These are phyloP conservation scores for Ogataea dorogensis DNA, from an alignment of 805 yeast species.

Conservation along the genomic window DNA sequence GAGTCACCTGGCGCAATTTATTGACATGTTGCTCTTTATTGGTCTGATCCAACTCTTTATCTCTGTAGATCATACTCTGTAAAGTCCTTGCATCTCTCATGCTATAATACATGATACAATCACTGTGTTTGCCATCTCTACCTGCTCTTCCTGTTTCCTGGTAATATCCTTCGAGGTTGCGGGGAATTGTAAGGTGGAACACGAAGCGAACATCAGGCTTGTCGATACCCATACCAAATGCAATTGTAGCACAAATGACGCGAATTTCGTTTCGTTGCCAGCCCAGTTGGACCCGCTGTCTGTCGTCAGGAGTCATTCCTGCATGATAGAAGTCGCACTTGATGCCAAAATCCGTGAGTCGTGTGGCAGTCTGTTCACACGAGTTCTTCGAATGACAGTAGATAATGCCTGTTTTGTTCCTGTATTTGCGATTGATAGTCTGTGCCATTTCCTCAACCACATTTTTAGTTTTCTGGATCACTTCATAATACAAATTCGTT, in stretches of 20 bases:
- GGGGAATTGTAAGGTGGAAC: constrained; percentile 81
- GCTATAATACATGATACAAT: constrained; percentile 79
- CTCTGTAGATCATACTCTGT: constrained; percentile 75
- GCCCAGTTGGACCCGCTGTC: constrained; percentile 64
- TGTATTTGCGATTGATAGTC: constrained; percentile 50
- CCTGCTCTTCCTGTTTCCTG: constrained; percentile 99
- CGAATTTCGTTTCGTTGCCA: constrained; percentile 79
- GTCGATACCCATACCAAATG: constrained; percentile 99
- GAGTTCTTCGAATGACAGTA: constrained; percentile 89
- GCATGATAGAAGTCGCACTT: constrained; percentile 83
- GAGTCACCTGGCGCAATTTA: constrained; percentile 78
- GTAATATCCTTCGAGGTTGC: constrained; percentile 92
- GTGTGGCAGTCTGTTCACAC: constrained; percentile 77
- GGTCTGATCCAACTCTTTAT: constrained; percentile 57
- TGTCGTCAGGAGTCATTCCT: constrained; percentile 81
- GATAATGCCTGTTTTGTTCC: constrained; percentile 75
- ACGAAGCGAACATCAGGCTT: constrained; percentile 94
- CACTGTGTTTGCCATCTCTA: constrained; percentile 82
- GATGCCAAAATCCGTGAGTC: constrained; percentile 60
- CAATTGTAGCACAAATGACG: constrained; percentile 94
- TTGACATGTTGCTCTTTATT: constrained; percentile 76
- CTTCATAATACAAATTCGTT: constrained; percentile 77
- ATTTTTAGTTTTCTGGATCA: constrained; percentile 60
- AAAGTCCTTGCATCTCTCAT: constrained; percentile 77
- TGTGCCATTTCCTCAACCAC: constrained; percentile 57